A percentile compares a stretch with the other conserved stretches of the same genome.
Evolutionary conservation across 768 basidiomycete species (phyloP).

Genomic region (Paxillus rubicundulus): DNA sequence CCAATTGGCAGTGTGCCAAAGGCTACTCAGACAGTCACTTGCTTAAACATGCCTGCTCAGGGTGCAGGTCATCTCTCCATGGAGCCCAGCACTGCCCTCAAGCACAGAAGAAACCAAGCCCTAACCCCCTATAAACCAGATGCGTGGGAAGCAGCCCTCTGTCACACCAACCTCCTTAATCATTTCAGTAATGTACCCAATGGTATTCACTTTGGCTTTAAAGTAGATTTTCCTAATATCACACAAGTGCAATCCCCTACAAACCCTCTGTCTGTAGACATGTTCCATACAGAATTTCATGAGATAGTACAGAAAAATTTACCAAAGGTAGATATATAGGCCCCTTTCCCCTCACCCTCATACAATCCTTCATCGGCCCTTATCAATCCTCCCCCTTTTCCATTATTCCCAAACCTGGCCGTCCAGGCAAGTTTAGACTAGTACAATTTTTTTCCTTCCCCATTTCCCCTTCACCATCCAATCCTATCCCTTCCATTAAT

Average conservation of each 20-base stretch:
- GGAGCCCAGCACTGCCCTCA: slow-evolving; percentile 8
- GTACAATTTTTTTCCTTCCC: slow-evolving; percentile 21
- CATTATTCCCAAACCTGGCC: slow-evolving; percentile 19
- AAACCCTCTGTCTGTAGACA: background rate
- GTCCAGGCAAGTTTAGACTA: slow-evolving; percentile 11
- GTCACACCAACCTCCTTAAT: background rate
- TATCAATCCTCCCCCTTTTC: slow-evolving; percentile 20
- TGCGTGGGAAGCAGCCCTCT: background rate
- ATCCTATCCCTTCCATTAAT: background rate
- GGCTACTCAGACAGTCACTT: slow-evolving; percentile 1
- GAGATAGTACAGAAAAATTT: background rate
- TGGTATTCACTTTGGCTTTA: background rate
- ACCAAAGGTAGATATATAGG: slow-evolving; percentile 17
- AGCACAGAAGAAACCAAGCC: background rate
- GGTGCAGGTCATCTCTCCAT: background rate
- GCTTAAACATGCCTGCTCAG: background rate
- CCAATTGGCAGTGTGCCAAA: background rate
- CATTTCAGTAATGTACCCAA: background rate
- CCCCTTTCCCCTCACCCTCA: background rate
- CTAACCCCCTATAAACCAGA: slow-evolving; percentile 6
- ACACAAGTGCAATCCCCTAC: background rate
- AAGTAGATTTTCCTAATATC: slow-evolving; percentile 2
- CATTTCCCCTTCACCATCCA: background rate
- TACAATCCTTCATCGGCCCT: slow-evolving; percentile 12
- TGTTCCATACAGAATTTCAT: background rate